Evolutionary conservation across 2,329 filamentous ascomycete genomes (phyloP), one percentile per base, ranked within the genome.

Genomic region (Pleoardoris graminearum): DNA sequence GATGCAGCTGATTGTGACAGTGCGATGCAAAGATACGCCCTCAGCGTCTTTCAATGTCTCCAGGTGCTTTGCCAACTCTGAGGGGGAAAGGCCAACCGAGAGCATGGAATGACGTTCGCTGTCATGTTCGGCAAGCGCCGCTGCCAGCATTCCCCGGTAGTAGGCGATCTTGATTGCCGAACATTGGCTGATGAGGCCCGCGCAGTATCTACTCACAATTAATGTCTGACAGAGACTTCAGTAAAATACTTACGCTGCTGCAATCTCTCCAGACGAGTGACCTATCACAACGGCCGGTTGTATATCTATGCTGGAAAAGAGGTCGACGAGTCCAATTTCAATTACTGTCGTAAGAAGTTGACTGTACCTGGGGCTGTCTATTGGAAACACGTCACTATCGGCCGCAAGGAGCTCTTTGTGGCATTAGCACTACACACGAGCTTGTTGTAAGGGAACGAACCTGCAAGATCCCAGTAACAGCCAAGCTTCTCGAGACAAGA

Each of bases 221-320:
- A 11, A 6, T 12, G 11, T 11, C 23, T n/a, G n/a, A n/a, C n/a
- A n/a, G n/a, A 27, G n/a, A 21, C 17, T n/a, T 19, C 4, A 10
- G 17, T 19, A 21, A 10, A 14, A 25, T 1, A 41, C 44, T 19
- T 54, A 59, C 10, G 61, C 62, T 8, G 62, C 62, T 14, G 58
- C 57, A 23, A 66, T 63, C 39, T 66, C 62, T 21, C 62, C 61
- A 35, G 52, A 56, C 1, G 62, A 66, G 32, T 66, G 62, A 2
- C 61, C 62, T 7, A 59, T 47, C 16, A 60, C 58, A 4, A 43
- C 48, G 6, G 45, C 19, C 8, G 58, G 56, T 11, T 12, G 6
- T 4, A 66, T 36, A 11, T 44, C 37, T 36, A 51, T 53, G 14
- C n/a, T 25, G 11, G 21, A n/a, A 4, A 62, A 49, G 2, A 62